These are phyloP conservation scores for Pleurotus ostreatus DNA, from an alignment of 768 basidiomycete species.

Conservation along the genomic window DNA sequence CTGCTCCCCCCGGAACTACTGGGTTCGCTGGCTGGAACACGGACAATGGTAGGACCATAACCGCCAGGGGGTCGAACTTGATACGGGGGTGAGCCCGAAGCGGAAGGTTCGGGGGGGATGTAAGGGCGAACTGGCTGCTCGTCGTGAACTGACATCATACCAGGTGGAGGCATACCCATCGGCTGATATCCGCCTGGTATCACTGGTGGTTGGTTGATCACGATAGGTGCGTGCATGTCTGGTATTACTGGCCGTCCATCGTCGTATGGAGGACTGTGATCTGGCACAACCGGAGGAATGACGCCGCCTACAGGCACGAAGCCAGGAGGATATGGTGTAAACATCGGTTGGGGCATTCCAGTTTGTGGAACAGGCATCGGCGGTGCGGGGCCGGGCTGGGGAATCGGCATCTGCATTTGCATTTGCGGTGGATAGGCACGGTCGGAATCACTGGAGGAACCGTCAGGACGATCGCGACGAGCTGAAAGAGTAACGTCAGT, in stretches of 20 bases:
- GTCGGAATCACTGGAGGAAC: neutral
- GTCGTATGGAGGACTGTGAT: conserved; percentile 1
- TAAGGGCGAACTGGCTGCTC: conserved; percentile 8
- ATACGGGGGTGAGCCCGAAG: neutral
- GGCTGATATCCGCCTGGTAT: neutral
- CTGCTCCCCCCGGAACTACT: conserved; percentile 12
- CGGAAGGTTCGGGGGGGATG: conserved; percentile 14
- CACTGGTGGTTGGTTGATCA: neutral
- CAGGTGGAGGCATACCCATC: neutral
- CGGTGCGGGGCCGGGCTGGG: neutral
- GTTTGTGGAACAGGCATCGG: conserved; percentile 10
- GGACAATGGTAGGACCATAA: neutral
- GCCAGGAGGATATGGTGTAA: conserved; percentile 11
- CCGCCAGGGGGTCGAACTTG: conserved; percentile 3
- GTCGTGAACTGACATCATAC: neutral
- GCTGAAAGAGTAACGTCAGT: neutral
- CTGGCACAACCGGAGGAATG: conserved; percentile 34
- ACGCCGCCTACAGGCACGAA: conserved; percentile 24
- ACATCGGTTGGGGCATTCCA: conserved; percentile 8
- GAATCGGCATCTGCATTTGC: neutral
- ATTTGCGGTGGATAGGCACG: neutral
- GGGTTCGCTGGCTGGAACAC: conserved; percentile 4
- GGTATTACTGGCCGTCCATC: conserved; percentile 23
- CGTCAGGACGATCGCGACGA: neutral
- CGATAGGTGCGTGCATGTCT: conserved; percentile 1